Percentiles rank a stretch among this genome's conserved stretches.
These are phyloP conservation scores for Sporothrix inflata DNA, from an alignment of 2,329 filamentous ascomycete species.

Conservation along the genomic window DNA sequence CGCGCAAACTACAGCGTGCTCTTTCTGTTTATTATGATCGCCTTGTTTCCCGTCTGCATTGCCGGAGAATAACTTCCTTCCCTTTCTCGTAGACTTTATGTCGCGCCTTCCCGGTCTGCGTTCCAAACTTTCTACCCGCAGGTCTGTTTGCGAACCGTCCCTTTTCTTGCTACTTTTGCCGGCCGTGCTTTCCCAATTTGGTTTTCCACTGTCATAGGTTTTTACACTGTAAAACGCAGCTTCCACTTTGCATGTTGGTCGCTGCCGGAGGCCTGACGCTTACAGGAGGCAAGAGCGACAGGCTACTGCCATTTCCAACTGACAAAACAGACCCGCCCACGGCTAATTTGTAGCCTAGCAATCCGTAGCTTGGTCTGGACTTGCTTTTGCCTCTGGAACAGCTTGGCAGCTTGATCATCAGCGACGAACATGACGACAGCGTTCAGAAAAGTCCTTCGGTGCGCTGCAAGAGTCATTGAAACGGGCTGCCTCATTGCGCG, in stretches of 20 bases:
- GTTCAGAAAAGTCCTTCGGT: background rate
- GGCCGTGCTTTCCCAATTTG: background rate
- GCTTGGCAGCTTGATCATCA: slow-evolving; percentile 19
- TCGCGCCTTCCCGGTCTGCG: background rate
- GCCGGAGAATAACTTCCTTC: background rate
- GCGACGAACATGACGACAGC: slow-evolving; percentile 5
- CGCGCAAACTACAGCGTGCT: background rate
- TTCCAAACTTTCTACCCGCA: background rate
- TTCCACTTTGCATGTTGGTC: background rate
- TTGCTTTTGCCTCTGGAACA: slow-evolving; percentile 9
- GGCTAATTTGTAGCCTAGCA: background rate
- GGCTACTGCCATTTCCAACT: background rate
- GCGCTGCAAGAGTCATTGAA: slow-evolving; percentile 10
- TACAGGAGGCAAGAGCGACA: background rate
- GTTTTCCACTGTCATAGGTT: background rate
- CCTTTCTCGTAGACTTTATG: background rate
- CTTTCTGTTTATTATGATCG: background rate
- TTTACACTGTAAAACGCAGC: background rate
- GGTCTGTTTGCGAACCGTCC: background rate
- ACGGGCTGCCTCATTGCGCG: slow-evolving; percentile 11
- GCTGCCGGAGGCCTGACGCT: slow-evolving; percentile 3
- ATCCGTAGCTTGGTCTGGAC: background rate
- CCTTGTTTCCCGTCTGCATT: background rate
- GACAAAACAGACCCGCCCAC: background rate
- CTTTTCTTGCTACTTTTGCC: background rate